phyloP scores from a whole-genome alignment of 1,284 basidiomycete species.

The Leccinum insigne region DNA sequence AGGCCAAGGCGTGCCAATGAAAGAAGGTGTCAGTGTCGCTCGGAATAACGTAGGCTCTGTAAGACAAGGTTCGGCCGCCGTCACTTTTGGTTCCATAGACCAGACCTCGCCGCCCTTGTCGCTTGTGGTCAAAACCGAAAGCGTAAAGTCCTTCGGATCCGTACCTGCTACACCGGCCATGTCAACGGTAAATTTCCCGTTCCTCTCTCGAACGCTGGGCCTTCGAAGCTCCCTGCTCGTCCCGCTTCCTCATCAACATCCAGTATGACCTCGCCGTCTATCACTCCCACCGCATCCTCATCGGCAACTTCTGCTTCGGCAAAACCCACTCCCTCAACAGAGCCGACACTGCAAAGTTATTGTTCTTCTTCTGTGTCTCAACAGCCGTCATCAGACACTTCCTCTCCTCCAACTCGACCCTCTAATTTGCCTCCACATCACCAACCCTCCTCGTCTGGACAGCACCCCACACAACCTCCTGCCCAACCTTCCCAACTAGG shows the following conservation, averaged over 20 bases:
- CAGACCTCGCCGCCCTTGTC: constrained; percentile 47
- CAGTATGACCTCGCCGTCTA: no score
- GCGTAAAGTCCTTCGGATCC: constrained; percentile 78
- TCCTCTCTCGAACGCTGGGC: no score
- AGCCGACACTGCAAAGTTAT: constrained; percentile 68
- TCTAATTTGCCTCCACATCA: constrained; percentile 46
- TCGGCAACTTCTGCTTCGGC: constrained; percentile 32
- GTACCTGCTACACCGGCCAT: constrained; percentile 38
- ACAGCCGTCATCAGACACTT: constrained; percentile 32
- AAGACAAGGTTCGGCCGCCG: constrained; percentile 65
- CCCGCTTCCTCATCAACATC: no score
- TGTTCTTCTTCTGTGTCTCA: constrained; percentile 38
- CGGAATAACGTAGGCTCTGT: constrained; percentile 55
- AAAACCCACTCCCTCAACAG: constrained; percentile 39
- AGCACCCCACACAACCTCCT: constrained; percentile 42
- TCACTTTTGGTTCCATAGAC: constrained; percentile 86
- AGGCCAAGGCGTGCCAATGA: constrained; percentile 47
- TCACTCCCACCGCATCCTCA: no score
- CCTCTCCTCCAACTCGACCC: constrained; percentile 44
- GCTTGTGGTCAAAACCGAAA: constrained; percentile 66
- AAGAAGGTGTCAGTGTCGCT: constrained; percentile 71
- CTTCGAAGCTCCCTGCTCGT: no score
- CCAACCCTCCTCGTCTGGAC: constrained; percentile 33
- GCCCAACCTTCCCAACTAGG: constrained; percentile 46
- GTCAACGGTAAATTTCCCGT: no score